Evolutionary conservation across 768 basidiomycete genomes (phyloP).

Genomic region (Gloeophyllum trabeum): DNA sequence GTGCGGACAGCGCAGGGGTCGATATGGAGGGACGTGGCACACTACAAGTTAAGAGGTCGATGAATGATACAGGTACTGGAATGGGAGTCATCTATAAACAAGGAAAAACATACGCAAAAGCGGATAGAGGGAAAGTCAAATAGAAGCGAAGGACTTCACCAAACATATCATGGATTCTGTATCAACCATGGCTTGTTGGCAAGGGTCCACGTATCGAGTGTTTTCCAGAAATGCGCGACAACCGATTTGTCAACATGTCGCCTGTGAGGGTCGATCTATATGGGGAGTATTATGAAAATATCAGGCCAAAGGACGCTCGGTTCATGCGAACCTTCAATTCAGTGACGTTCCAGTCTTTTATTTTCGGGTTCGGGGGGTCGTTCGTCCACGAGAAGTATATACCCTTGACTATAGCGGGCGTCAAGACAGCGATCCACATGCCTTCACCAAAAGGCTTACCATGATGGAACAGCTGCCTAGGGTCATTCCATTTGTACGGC

Average conservation of each 20-base stretch:
- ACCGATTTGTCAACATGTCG: slow-evolving; percentile 92
- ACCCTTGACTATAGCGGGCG: slow-evolving; percentile 64
- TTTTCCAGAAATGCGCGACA: slow-evolving; percentile 94
- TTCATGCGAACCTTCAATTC: slow-evolving; percentile 64
- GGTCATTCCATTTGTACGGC: slow-evolving; percentile 95
- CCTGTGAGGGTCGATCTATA: slow-evolving; percentile 79
- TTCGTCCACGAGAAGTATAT: slow-evolving; percentile 93
- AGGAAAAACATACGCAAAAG: too few species aligned
- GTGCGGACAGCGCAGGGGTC: not conserved
- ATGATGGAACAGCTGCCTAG: slow-evolving; percentile 85
- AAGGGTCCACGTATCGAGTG: slow-evolving; percentile 76
- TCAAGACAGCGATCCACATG: not conserved
- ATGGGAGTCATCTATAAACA: too few species aligned
- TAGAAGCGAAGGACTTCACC: too few species aligned
- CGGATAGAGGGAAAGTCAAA: too few species aligned
- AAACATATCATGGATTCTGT: slow-evolving; percentile 9
- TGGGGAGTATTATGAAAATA: not conserved
- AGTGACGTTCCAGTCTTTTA: slow-evolving; percentile 96
- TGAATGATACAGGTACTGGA: not conserved
- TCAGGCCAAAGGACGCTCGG: not conserved
- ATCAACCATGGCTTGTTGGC: slow-evolving; percentile 73
- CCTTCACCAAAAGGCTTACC: slow-evolving; percentile 34
- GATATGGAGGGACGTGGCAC: not conserved
- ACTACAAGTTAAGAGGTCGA: not conserved
- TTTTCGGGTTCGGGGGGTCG: slow-evolving; percentile 78